A percentile compares a stretch with the other conserved stretches of the same genome.
These are phyloP conservation scores for Nosema muscidifuracis DNA, from an alignment of 371 early-diverging fungal genomes.

Conservation along the genomic window DNA sequence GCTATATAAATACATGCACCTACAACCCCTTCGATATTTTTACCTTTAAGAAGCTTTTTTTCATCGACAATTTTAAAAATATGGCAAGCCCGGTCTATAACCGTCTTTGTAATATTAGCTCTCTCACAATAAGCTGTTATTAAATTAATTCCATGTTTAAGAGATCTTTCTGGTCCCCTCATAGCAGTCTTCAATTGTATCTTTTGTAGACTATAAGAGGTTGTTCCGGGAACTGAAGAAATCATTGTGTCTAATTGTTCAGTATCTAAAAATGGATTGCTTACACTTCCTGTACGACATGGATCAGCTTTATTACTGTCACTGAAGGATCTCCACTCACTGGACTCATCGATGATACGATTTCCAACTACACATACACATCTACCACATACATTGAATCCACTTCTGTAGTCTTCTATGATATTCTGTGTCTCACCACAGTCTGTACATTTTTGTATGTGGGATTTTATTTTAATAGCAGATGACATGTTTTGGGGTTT, in stretches of 20 bases:
- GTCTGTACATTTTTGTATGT: conserved; percentile 54
- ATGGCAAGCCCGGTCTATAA: conserved; percentile 84
- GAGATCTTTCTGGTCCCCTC: conserved; percentile 67
- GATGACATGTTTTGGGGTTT: conserved; percentile 27
- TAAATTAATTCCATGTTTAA: conserved; percentile 79
- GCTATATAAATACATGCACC: conserved; percentile 94
- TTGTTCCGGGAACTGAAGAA: conserved; percentile 47
- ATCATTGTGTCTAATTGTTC: conserved; percentile 64
- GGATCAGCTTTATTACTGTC: conserved; percentile 83
- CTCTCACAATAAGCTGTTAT: conserved; percentile 82
- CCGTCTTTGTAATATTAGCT: conserved; percentile 72
- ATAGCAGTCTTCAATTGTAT: conserved; percentile 63
- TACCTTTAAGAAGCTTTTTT: conserved; percentile 77
- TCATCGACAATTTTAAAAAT: conserved; percentile 74
- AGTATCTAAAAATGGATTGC: conserved; percentile 63
- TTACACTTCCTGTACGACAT: conserved; percentile 91
- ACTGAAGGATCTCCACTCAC: conserved; percentile 94
- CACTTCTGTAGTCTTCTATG: conserved; percentile 79
- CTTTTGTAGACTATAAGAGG: conserved; percentile 58
- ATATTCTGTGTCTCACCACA: conserved; percentile 70
- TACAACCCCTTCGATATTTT: conserved; percentile 77
- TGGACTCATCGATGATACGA: conserved; percentile 90
- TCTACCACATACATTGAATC: conserved; percentile 86
- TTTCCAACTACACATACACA: conserved; percentile 87
- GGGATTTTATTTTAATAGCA: conserved; percentile 30